Evolutionary conservation across 257 asterid species (phyloP).

Genomic region (Apocynum venetum): DNA sequence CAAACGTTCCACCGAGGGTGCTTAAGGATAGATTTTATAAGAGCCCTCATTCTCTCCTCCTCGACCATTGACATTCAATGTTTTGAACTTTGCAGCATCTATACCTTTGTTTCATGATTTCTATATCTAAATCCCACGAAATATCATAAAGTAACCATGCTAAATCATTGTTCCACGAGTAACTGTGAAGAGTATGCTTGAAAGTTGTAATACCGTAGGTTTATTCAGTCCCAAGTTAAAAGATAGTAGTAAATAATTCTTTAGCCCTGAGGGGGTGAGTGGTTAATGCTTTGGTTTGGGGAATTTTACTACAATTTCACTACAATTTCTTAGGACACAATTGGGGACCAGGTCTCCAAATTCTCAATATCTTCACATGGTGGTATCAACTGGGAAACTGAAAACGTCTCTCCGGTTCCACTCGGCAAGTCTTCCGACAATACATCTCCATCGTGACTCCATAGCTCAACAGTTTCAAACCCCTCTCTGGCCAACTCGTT

Average conservation of each 20-base stretch:
- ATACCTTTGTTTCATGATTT: no score
- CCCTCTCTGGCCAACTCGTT: conserved; percentile 17
- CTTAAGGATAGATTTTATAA: not conserved
- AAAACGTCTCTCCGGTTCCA: not conserved
- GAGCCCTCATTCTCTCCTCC: not conserved
- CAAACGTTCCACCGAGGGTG: no score
- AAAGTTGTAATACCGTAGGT: no score
- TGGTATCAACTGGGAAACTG: conserved; percentile 14
- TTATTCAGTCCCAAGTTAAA: no score
- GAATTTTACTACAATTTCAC: not conserved
- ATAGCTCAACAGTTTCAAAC: conserved; percentile 16
- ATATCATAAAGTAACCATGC: no score
- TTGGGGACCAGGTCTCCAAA: conserved; percentile 1
- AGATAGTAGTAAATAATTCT: no score
- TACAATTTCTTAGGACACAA: not conserved
- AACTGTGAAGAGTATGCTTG: no score
- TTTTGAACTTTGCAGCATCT: no score
- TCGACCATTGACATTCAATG: no score
- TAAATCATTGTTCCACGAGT: no score
- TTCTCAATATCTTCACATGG: not conserved
- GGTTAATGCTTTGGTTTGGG: not conserved
- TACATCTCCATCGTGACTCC: conserved; percentile 5
- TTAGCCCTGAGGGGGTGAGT: no score
- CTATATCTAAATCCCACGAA: no score
- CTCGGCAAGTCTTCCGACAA: not conserved